Evolutionary conservation across 2,329 filamentous ascomycete genomes (phyloP), one percentile per base, ranked within the genome.

Genomic region (Zymoseptoria crescenta): DNA sequence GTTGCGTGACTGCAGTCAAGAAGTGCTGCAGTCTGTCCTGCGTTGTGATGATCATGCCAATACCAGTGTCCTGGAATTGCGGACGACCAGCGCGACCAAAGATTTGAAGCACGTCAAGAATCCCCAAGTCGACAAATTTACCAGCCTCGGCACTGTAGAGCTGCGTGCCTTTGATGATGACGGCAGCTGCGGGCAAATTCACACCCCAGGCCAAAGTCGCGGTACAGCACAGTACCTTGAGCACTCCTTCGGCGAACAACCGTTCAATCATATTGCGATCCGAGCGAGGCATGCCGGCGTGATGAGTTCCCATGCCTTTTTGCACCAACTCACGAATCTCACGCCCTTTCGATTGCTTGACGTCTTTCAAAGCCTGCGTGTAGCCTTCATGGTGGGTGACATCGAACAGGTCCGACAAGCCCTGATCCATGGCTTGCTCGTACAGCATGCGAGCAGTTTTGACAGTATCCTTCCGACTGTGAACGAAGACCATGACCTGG

Each of bases 401-500:
- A 70, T 96, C 91, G 62, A 99, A 91, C 0, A 99, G 79, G 59
- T 96, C 89, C 9, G 85, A 78, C 63, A 88, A 90, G 50, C 85
- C 82, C 48, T 96, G 82, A 35, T 97, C 92, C 2, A 85, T 79
- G 1, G 94, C 94, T 78, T 94, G 91, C 67, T 96, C 87, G 62
- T 89, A 86, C 27, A 99, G 78, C 78, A 87, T 90, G 65, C 89
- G 87, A 52, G 94, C 92, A 1, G 93, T 95, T 62, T 88, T 83
- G 65, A 96, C 85, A 0, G 95, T 99, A 67, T 99, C 95, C 71
- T 96, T 92, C 27, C 94, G 83, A 0, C 93, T 96, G 73, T 99
- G 95, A 9, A 99, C 95, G 73, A 99, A 99, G 0, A 99, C 93
- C 95, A 99, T 99, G 65, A 99, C 83, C 73, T 99, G 94, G 69